A percentile compares a stretch with the other conserved stretches of the same genome.
phyloP scores from a whole-genome alignment of 345 rosid genomes.

The Limnanthes douglasii region DNA sequence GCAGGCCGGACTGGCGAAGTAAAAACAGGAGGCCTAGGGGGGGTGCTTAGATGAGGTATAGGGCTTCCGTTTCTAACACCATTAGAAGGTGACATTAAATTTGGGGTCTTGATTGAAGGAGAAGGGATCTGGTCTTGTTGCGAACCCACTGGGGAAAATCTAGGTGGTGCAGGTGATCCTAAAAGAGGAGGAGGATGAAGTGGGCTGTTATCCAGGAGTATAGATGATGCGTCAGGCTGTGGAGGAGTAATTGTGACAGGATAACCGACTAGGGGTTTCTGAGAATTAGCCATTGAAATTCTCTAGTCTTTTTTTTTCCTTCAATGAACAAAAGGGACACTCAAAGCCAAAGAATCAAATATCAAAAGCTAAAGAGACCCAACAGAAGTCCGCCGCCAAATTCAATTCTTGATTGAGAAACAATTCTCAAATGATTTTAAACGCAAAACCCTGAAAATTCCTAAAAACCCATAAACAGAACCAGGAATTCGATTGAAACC shows the following conservation, averaged over 20 bases:
- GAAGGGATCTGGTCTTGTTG: constrained; percentile 48
- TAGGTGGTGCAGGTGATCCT: constrained; percentile 32
- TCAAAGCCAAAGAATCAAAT: constrained; percentile 7
- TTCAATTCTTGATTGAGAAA: constrained; percentile 5
- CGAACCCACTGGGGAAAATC: constrained; percentile 45
- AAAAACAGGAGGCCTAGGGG: constrained; percentile 90
- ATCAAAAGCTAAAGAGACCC: constrained; percentile 6
- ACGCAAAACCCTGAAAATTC: constrained; percentile 4
- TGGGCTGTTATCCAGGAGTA: constrained; percentile 25
- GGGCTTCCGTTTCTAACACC: constrained; percentile 59
- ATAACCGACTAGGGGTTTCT: constrained; percentile 30
- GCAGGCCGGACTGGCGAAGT: constrained; percentile 84
- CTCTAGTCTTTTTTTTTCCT: constrained; percentile 5
- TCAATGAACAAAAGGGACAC: constrained; percentile 4
- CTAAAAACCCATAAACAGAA: constrained; percentile 13
- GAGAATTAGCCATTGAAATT: constrained; percentile 52
- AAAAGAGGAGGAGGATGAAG: constrained; percentile 30
- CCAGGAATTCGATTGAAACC: constrained; percentile 16
- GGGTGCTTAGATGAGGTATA: constrained; percentile 69
- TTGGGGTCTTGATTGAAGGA: constrained; percentile 35
- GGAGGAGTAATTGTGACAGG: constrained; percentile 24
- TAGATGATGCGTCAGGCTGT: constrained; percentile 23
- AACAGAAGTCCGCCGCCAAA: constrained; percentile 4
- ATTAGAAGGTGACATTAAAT: constrained; percentile 40
- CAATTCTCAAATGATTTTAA: not conserved